Evolutionary conservation across 306 rosid genomes (phyloP), one percentile per base, ranked within the genome.

Genomic region (Trifolium subterraneum): DNA sequence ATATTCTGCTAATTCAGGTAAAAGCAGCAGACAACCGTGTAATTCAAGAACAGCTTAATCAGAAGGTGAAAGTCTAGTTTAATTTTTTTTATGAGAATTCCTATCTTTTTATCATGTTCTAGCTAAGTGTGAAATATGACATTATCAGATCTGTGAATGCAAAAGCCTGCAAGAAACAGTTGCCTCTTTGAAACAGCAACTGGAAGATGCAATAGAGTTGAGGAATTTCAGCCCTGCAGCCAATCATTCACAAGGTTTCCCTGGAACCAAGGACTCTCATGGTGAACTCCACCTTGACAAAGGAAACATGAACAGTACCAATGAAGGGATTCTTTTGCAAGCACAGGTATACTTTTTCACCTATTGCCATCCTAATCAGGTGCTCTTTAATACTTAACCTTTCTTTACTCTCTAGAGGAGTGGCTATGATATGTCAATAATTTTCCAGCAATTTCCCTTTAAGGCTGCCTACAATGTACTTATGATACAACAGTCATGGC

Each of bases 11-110:
- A 78, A 63, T 71, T 68, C 85, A 95, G 99, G 98, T 95, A 74
- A 95, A 88, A 88, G 77, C 76, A 74, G 99, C 99, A 63, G 99
- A 95, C 82, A 95, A 95, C 67, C 97, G 93, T 58, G 77, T 95
- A 74, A 88, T 95, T 83, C 97, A 92, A 80, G 99, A 95, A 77
- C 98, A 95, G 82, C 96, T 95, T 77, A 84, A 73, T 78, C 90
- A 90, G 77, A 95, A 90, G 97, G 99, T 92, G 78, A 27, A 29
- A 52, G 68, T 63, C 67, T 66, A 35, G 64, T 74, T 64, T 22
- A 13, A 51, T 41, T 51, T 71, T 76, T 69, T 18, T 29, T 1
- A 8, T 59, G 35, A 31, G 48, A 67, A 23, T 12, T 54, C 52
- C 13, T 69, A 19, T 54, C 15, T 56, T 45, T 74, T 27, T 20